A percentile compares a stretch with the other conserved stretches of the same genome.
Evolutionary conservation across 352 stramenopile genomes (phyloP).

Genomic region (Globisporangium megalacanthum): DNA sequence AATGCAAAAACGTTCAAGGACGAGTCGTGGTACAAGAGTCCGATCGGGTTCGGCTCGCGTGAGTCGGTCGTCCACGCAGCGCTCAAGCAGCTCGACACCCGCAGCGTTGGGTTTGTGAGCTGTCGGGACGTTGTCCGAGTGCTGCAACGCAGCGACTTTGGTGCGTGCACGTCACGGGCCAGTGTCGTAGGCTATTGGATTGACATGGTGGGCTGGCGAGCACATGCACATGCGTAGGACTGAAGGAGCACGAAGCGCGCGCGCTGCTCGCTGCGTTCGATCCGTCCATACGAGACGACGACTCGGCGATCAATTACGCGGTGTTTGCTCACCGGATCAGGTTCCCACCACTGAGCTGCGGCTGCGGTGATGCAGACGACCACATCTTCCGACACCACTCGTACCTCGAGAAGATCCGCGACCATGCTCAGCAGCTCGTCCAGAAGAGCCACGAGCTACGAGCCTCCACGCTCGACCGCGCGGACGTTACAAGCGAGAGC

Average conservation of each 20-base stretch:
- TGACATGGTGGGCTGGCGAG: neutral
- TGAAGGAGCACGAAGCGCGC: constrained; percentile 26
- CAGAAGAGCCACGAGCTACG: neutral
- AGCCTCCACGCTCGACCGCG: neutral
- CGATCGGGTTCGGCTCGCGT: constrained; percentile 38
- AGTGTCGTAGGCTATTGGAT: neutral
- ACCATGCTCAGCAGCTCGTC: constrained; percentile 28
- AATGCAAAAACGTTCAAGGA: constrained; percentile 54
- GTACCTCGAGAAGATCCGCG: constrained; percentile 38
- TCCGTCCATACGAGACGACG: constrained; percentile 9
- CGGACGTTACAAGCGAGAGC: too few relatives aligned
- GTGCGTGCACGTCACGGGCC: constrained; percentile 3
- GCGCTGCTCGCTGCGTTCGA: constrained; percentile 32
- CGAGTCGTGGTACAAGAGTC: constrained; percentile 49
- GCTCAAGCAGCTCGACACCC: constrained; percentile 33
- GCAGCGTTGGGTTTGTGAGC: constrained; percentile 28
- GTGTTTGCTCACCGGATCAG: constrained; percentile 37
- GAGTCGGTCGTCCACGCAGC: constrained; percentile 37
- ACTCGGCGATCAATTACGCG: constrained; percentile 30
- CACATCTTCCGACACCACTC: constrained; percentile 39
- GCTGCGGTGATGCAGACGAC: constrained; percentile 15
- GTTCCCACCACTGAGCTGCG: constrained; percentile 16
- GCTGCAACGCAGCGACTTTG: constrained; percentile 32
- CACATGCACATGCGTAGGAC: constrained; percentile 10
- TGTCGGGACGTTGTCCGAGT: constrained; percentile 24